Evolutionary conservation across 139 green algal genomes (phyloP), one percentile per base, ranked within the genome.

Genomic region (Auxenochlorella pyrenoidosa): DNA sequence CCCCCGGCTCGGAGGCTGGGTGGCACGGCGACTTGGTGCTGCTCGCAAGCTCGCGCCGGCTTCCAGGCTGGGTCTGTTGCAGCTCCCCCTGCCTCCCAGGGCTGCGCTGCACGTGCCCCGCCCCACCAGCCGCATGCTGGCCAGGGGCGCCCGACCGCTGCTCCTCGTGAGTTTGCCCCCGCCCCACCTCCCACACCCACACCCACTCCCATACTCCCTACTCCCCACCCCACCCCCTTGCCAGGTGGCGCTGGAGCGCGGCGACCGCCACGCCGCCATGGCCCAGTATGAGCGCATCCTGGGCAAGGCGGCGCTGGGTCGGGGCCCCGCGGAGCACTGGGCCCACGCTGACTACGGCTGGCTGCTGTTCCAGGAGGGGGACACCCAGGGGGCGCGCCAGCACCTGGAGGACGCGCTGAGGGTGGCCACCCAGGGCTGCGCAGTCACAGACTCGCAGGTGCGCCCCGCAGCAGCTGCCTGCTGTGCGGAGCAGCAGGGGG

Each of bases 201-300:
- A n/a, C n/a, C n/a, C n/a, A n/a, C n/a, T n/a, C n/a, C n/a, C n/a
- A n/a, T n/a, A n/a, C 65, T 72, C 26, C 32, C 32, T 41, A 5
- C 66, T 41, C 24, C 18, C 10, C 32, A 40, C 32, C 66, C 66
- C n/a, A n/a, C n/a, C 10, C 47, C 47, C 10, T 54, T 54, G 47
- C 30, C 75, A 58, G 75, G 75, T 85, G 60, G 63, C 63, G 13
- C 63, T 85, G 80, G 80, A 85, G 60, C 80, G 80, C 54, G 80
- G 80, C 3, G 80, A 85, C 63, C 28, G 47, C 28, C 59, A 2
- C 36, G 80, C 60, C 5, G 80, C 80, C 80, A 85, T 85, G 80
- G 80, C 80, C 12, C 91, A 94, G 83, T 97, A 96, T 71, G 95
- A 97, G 75, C 91, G 91, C 78, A 94, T 97, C 63, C 93, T 98